Evolutionary conservation across 2,329 filamentous ascomycete genomes (phyloP).

Genomic region (Clarireedia sp.): DNA sequence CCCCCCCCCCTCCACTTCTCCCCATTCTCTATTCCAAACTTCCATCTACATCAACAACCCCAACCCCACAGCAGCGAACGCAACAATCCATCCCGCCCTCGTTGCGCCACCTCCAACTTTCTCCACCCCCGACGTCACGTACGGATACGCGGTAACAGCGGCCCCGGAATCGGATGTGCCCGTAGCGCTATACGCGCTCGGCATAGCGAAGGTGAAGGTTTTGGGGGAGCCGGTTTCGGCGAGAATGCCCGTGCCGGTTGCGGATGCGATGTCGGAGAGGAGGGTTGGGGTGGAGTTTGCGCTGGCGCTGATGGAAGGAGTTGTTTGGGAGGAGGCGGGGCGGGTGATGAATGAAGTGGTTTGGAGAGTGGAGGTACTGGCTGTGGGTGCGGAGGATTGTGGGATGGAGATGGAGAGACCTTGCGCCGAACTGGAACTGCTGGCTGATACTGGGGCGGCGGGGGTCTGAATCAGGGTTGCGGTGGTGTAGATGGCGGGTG

Average conservation of each 20-base stretch:
- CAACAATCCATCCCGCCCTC: neutral
- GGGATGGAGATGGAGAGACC: neutral
- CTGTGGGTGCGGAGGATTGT: neutral
- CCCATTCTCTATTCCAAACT: neutral
- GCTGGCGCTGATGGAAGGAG: neutral
- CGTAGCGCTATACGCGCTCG: neutral
- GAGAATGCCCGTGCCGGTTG: neutral
- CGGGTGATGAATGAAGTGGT: neutral
- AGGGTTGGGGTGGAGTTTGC: neutral
- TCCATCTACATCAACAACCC: neutral
- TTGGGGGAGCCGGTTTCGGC: neutral
- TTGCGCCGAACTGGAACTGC: neutral
- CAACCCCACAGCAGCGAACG: neutral
- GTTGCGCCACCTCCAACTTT: neutral
- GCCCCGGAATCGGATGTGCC: neutral
- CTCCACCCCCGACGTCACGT: neutral
- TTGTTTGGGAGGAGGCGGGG: neutral
- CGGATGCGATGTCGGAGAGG: neutral
- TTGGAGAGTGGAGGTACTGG: neutral
- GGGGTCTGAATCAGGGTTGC: neutral
- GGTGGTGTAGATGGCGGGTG: neutral
- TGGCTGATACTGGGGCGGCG: neutral
- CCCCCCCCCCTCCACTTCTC: too few species aligned
- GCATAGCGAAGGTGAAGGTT: slow-evolving; percentile 5
- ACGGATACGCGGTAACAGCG: neutral